These are phyloP conservation scores for Chimonanthus praecox DNA, from an alignment of 164 flowering plant species.

Conservation along the genomic window DNA sequence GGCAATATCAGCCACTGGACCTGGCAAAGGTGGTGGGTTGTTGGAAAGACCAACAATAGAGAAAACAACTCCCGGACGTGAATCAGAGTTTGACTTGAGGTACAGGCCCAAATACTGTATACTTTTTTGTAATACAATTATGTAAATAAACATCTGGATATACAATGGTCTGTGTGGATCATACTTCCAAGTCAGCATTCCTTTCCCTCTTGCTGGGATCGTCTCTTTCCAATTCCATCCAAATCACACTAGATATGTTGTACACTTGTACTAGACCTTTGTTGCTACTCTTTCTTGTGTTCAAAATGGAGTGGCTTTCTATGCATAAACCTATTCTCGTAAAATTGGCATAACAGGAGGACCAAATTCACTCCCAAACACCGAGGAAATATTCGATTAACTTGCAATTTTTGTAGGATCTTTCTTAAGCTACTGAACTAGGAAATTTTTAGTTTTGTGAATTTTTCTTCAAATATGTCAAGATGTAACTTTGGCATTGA, in stretches of 20 bases:
- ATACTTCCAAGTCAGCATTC: neutral
- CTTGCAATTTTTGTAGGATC: neutral
- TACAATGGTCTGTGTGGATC: neutral
- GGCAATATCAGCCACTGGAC: constrained; percentile 37
- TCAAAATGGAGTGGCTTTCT: neutral
- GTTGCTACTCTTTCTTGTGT: neutral
- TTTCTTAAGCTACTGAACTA: neutral
- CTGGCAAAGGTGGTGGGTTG: constrained; percentile 62
- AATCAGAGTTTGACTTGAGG: constrained; percentile 68
- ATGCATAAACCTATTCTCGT: neutral
- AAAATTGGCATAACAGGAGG: neutral
- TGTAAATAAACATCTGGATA: too few relatives aligned
- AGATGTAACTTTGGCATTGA: too few relatives aligned
- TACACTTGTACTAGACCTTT: neutral
- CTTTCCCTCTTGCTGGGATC: neutral
- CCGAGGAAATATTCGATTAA: neutral
- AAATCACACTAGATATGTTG: neutral
- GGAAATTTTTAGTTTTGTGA: too few relatives aligned
- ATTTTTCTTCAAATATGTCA: too few relatives aligned
- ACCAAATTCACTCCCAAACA: neutral
- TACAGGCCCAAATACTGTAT: constrained; percentile 9
- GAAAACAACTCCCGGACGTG: constrained; percentile 59
- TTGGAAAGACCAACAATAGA: constrained; percentile 61
- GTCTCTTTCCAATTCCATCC: neutral
- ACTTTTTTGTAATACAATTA: neutral